Base-by-base conservation (phyloP, 2,329 filamentous ascomycete species). In the Davidsoniella eucalypti region DNA sequence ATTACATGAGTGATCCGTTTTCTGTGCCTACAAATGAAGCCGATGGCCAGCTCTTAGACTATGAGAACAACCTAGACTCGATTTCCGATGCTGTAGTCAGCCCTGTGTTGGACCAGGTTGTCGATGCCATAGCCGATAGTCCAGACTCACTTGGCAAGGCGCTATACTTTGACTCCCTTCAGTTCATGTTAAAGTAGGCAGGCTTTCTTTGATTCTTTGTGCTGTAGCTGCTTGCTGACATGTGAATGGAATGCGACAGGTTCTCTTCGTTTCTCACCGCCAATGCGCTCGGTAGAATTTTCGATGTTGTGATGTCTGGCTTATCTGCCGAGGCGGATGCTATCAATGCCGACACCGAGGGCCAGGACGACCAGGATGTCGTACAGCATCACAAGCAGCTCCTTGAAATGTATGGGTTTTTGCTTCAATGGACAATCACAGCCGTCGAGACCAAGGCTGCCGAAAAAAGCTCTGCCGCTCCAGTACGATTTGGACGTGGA, bases 121-220 rank as follows among this genome's bases (percentile, higher is more conserved):
- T 95, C 55, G 92, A 96, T 64, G 82, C 86, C 26, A 79, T 98
- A 25, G 87, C 88, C 50, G 87, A 93, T 61, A 94, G 82, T 61
- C 87, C 92, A 47, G 90, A 95, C 65, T 84, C 84, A 54, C 82
- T 98, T 57, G 80, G 79, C 55, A 82, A 81, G 65, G 76, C 80
- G 59, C 75, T 79, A 47, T 76, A 82, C 56, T 88, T 96, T 68
- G 90, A 98, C 69, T 94, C 88, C 55, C 66, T 98, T 58, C 90
- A 95, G 65, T 94, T 94, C 62, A 71, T 98, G 53, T 75, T 98
- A 69, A 98, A 98, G 90, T 96, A 78, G 72, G 87, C 77, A 61
- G 74, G 76, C 67, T 71, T 69, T 63, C 72, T 68, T 66, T 59
- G 60, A 25, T 26, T 26, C 33, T 14, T 21, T 21, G 21, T 21